Conservation (phyloP, 164 flowering plant species). For the Taxillus chinensis region DNA sequence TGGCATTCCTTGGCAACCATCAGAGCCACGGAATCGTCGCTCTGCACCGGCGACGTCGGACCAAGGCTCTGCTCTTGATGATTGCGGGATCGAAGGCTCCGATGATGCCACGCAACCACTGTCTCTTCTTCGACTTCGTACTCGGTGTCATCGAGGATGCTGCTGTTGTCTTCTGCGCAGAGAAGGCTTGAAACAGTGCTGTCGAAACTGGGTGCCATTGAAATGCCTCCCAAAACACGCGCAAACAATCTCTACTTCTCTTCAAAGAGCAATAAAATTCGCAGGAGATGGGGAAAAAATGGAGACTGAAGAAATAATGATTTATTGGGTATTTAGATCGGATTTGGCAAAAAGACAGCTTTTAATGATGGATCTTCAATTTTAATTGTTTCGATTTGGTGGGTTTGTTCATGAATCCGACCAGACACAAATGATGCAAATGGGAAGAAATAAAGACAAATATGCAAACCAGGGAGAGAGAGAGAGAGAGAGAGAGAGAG, state of each 20-base stretch:
- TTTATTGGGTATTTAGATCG: too few relatives aligned
- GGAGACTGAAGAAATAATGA: background rate
- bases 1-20: constrained; percentile 57
- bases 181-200: constrained; percentile 40
- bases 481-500: background rate
- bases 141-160: constrained; percentile 38
- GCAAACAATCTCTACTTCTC: background rate
- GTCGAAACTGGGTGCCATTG: constrained; percentile 73
- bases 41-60: constrained; percentile 31
- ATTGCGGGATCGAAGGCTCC: constrained; percentile 12
- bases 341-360: too few relatives aligned
- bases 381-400: too few relatives aligned
- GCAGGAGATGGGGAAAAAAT: background rate
- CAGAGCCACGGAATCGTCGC: constrained; percentile 51
- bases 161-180: constrained; percentile 59
- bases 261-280: constrained; percentile 1
- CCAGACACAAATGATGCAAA: too few relatives aligned
- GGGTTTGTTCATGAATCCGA: too few relatives aligned
- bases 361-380: too few relatives aligned
- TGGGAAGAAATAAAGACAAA: too few relatives aligned
- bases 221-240: background rate
- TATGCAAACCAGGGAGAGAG: too few relatives aligned
- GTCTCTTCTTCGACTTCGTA: constrained; percentile 18
- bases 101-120: constrained; percentile 11
- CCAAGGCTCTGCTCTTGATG: constrained; percentile 22